Base-by-base conservation (phyloP, 176 grass and related monocot species). In the Melocanna baccifera region DNA sequence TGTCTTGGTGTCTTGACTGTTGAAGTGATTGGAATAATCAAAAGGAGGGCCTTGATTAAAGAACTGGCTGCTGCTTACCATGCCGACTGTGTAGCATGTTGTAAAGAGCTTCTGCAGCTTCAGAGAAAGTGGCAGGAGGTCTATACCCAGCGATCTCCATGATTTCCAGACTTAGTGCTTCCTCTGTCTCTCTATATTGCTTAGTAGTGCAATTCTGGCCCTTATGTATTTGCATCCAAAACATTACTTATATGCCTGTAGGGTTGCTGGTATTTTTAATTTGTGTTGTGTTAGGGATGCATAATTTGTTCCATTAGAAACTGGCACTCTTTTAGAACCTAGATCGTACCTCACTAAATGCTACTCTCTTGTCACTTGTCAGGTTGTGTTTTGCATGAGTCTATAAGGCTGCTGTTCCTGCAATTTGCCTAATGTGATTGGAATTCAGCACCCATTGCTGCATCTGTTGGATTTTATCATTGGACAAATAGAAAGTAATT, bases 11-110 rank as follows among this genome's bases (percentile, higher is more conserved):
- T 48, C 3, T 48, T 11, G 42, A 43, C 42, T n/a, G 82, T 86
- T 80, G 22, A 75, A 98, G 96, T 98, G 92, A 90, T 95, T 43
- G 92, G 92, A 16, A 89, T 98, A 84, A 94, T 98, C 72, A 93
- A 92, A 92, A 94, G 92, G 85, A 95, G 84, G 83, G 91, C 91
- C 12, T 84, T 93, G 76, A 98, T 98, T 75, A 93, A 98, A 80
- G 91, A 98, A 86, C 88, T 98, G 20, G 91, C 91, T 80, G 69
- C 87, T 73, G 87, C 93, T 7, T 95, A 93, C 83, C 91, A 91
- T 55, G 51, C 79, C 25, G 83, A 98, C 51, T 95, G 94, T 69
- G 72, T 88, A 36, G 25, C 89, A 67, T 84, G 48, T 56, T 93
- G 89, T 81, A 83, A 90, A 86, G 91, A 92, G 72, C 94, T 97